These are phyloP conservation scores for Cryptomeria japonica DNA, from an alignment of 75 land plant genomes.

Conservation along the genomic window DNA sequence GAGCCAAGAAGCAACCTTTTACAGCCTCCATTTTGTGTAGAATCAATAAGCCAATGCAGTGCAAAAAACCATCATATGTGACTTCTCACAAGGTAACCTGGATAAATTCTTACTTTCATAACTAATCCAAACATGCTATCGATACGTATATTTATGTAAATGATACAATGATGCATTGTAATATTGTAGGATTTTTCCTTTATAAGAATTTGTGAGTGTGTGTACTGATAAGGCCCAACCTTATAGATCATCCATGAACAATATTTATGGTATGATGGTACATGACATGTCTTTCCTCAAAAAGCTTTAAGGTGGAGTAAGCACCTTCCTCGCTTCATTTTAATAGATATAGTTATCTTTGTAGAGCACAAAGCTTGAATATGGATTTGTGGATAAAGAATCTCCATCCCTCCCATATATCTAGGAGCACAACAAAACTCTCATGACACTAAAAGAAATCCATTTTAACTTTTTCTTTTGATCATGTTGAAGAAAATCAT, in stretches of 20 bases:
- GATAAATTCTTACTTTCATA: neutral
- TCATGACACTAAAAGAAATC: no score
- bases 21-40: neutral
- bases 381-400: neutral
- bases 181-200: no score
- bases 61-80: neutral
- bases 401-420: neutral
- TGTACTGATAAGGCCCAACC: neutral
- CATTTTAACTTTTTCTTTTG: no score
- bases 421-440: neutral
- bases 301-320: neutral
- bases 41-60: neutral
- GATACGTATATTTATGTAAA: no score
- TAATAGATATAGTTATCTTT: neutral
- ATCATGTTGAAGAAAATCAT: no score
- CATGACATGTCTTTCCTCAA: no score
- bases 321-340: neutral
- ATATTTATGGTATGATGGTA: no score
- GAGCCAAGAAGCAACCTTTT: neutral
- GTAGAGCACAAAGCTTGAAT: neutral
- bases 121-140: neutral
- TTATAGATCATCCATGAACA: no score
- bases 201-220: neutral
- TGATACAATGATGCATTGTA: neutral
- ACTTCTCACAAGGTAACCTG: neutral